Evolutionary conservation across 83 land plant species (phyloP).

Genomic region (Thuja plicata): DNA sequence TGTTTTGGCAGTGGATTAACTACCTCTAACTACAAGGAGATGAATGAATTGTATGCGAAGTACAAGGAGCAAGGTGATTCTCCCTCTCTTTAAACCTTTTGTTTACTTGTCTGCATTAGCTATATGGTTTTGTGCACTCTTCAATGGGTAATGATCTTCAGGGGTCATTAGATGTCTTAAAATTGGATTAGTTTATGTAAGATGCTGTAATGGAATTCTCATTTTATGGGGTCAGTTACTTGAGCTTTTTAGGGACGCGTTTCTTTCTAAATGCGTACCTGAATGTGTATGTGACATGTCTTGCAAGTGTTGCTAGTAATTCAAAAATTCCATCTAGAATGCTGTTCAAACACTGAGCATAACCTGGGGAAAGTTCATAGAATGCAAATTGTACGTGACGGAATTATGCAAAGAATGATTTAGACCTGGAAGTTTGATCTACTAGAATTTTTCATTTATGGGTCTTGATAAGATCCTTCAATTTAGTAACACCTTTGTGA

Average conservation of each 20-base stretch:
- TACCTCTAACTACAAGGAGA: constrained; percentile 80
- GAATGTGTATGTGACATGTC: background rate
- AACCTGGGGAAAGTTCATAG: background rate
- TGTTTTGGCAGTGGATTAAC: constrained; percentile 76
- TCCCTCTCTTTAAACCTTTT: background rate
- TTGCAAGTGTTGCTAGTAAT: too few species aligned
- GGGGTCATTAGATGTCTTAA: background rate
- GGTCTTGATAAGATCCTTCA: background rate
- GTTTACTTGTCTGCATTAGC: background rate
- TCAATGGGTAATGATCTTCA: background rate
- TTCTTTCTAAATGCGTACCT: too few species aligned
- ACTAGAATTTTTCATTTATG: too few species aligned
- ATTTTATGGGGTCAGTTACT: background rate
- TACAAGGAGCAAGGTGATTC: constrained; percentile 80
- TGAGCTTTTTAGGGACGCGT: background rate
- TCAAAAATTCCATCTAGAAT: too few species aligned
- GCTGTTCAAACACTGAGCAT: background rate
- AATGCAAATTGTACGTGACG: background rate
- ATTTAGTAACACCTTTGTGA: background rate
- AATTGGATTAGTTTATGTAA: background rate
- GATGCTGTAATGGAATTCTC: background rate
- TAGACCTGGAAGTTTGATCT: background rate
- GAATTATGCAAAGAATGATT: background rate
- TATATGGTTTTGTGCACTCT: background rate
- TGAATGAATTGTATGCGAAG: constrained; percentile 72